Evolutionary conservation across 441 rosid species (phyloP), one percentile per base, ranked within the genome.

Genomic region (Pelargonium citronellum): DNA sequence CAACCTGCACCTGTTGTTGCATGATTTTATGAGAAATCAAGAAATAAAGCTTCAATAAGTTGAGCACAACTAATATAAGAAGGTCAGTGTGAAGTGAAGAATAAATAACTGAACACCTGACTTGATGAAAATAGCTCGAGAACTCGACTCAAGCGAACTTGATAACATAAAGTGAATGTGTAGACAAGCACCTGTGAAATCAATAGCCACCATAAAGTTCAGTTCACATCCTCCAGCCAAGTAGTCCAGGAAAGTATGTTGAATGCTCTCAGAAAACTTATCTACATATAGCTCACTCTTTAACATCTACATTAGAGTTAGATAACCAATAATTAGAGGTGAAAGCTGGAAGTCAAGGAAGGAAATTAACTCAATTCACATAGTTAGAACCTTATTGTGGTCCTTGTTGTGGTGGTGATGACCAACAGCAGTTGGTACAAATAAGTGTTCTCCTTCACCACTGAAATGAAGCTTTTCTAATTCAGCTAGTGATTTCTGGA

Each of bases 201-300:
- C 98, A 74, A 94, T 75, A 64, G 98, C 98, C 73, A 88, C 89
- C 97, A 94, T 94, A 87, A 91, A 91, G 83, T 89, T 91, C 73
- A 94, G 79, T 75, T 94, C 95, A 61, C 84, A 94, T 71, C 98
- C 98, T 37, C 78, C 87, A 30, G 84, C 85, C 81, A 91, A 74
- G 82, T 91, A 94, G 71, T 94, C 98, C 69, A 94, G 82, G 79
- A 94, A 91, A 55, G 96, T 87, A 72, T 80, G 77, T 74, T 87
- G 90, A 67, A 77, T 75, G 62, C 85, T 86, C 83, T 91, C 96
- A 20, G 87, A 81, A 72, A 83, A 89, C 73, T 79, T 84, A 67
- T 87, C 92, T 71, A 94, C 89, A 64, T 69, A 87, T 71, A 94
- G 79, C 83, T 85, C 89, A 77, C 96, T 84, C 80, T 89, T 89